Conservation (phyloP, 441 rosid genomes). For the Mallotus repandus region DNA sequence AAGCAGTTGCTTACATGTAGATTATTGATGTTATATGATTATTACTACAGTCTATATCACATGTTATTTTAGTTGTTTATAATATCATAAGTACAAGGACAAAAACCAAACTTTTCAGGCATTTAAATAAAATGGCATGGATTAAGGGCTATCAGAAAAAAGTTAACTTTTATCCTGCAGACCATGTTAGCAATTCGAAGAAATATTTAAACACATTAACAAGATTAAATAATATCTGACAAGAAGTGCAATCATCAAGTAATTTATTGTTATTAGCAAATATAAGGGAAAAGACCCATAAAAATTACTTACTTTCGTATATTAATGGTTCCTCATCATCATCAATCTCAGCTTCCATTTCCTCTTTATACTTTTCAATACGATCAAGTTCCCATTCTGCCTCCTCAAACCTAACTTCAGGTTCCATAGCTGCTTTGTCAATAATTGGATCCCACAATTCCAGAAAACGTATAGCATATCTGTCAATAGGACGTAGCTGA, state of each 20-base stretch:
- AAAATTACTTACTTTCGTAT: constrained; percentile 83
- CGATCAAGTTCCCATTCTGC: constrained; percentile 98
- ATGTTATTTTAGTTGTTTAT: neutral
- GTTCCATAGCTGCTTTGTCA: constrained; percentile 69
- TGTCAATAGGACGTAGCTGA: constrained; percentile 92
- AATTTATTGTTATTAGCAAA: constrained; percentile 4
- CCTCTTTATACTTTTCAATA: constrained; percentile 95
- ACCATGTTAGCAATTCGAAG: neutral
- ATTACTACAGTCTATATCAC: neutral
- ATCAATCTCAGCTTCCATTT: constrained; percentile 99
- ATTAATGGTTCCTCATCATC: constrained; percentile 98
- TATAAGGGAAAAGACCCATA: constrained; percentile 10
- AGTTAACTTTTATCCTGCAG: neutral
- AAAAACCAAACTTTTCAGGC: neutral
- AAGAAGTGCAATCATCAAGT: neutral
- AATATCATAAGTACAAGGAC: neutral
- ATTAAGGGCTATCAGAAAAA: neutral
- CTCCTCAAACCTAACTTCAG: constrained; percentile 82
- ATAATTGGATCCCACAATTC: constrained; percentile 98
- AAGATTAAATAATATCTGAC: neutral
- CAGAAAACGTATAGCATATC: constrained; percentile 82
- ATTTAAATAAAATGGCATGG: neutral
- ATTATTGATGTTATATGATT: neutral
- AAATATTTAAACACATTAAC: neutral
- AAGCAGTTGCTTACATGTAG: neutral